A percentile compares a stretch with the other conserved stretches of the same genome.
These are phyloP conservation scores for Bruguiera gymnorhiza DNA, from an alignment of 345 rosid species.

Conservation along the genomic window DNA sequence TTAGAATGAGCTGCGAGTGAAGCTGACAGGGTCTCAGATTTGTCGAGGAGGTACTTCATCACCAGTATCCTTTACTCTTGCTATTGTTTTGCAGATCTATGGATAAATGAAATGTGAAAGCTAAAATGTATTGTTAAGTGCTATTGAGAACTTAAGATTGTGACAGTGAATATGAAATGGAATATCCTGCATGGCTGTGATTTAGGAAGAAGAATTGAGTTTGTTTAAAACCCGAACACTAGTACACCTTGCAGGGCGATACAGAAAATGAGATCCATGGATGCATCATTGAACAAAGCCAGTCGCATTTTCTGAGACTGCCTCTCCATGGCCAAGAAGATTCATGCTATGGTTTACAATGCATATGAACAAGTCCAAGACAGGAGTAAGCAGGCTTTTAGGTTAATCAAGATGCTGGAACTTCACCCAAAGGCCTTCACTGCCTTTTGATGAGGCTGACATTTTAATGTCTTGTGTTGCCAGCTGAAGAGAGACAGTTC, in stretches of 20 bases:
- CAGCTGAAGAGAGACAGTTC: slow-evolving; percentile 65
- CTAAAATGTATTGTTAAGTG: neutral
- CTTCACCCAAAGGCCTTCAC: slow-evolving; percentile 27
- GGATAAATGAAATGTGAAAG: neutral
- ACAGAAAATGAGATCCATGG: slow-evolving; percentile 64
- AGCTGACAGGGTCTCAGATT: slow-evolving; percentile 59
- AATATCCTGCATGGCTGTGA: neutral
- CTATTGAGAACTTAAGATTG: neutral
- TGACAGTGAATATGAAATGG: neutral
- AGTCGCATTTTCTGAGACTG: slow-evolving; percentile 59
- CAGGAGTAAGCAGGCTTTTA: slow-evolving; percentile 63
- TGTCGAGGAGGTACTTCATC: slow-evolving; percentile 64
- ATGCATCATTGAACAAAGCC: slow-evolving; percentile 51
- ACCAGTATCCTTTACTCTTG: neutral
- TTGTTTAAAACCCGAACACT: slow-evolving; percentile 23
- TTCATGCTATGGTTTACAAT: slow-evolving; percentile 66
- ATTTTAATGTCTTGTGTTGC: slow-evolving; percentile 35
- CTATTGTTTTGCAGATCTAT: neutral
- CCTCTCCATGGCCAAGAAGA: slow-evolving; percentile 56
- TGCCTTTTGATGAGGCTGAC: slow-evolving; percentile 27
- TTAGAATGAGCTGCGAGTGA: slow-evolving; percentile 60
- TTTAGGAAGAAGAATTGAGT: slow-evolving; percentile 1
- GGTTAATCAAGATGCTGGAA: slow-evolving; percentile 25
- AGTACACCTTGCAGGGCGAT: slow-evolving; percentile 47
- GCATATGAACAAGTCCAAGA: slow-evolving; percentile 66